Evolutionary conservation across 805 yeast species (phyloP).

Genomic region (Kuraishia borneana): DNA sequence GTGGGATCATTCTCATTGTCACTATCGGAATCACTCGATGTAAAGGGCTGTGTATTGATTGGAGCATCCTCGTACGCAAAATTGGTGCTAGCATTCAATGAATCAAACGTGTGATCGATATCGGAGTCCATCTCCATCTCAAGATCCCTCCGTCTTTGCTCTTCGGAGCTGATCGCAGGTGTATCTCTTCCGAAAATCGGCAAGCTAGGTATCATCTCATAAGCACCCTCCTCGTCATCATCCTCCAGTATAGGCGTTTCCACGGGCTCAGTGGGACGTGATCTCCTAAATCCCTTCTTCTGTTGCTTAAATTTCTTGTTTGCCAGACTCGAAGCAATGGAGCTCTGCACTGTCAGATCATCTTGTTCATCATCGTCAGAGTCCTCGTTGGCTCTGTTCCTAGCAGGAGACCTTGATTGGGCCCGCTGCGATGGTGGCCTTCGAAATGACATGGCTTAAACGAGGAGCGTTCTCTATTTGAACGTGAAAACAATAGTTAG

Average conservation of each 20-base stretch:
- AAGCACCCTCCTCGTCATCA: slow-evolving; percentile 1
- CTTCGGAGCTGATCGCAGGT: neutral
- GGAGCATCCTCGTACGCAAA: neutral
- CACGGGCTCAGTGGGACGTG: neutral
- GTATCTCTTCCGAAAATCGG: neutral
- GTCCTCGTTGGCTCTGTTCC: too few species aligned
- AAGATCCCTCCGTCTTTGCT: slow-evolving; percentile 1
- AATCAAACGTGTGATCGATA: neutral
- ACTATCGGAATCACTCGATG: neutral
- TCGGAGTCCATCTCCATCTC: slow-evolving; percentile 1
- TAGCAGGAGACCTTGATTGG: too few species aligned
- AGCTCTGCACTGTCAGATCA: too few species aligned
- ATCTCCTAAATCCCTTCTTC: too few species aligned
- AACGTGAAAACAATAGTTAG: too few species aligned
- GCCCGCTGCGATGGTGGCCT: too few species aligned
- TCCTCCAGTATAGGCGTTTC: slow-evolving; percentile 2
- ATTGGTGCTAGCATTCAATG: neutral
- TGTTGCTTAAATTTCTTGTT: too few species aligned
- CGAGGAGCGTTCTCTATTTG: too few species aligned
- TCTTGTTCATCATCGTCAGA: too few species aligned
- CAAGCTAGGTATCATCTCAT: neutral
- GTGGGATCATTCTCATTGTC: neutral
- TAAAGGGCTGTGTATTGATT: neutral
- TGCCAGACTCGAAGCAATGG: too few species aligned
- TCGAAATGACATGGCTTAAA: too few species aligned